Evolutionary conservation across 257 asterid genomes (phyloP).

Genomic region (Euphrasia confusa): DNA sequence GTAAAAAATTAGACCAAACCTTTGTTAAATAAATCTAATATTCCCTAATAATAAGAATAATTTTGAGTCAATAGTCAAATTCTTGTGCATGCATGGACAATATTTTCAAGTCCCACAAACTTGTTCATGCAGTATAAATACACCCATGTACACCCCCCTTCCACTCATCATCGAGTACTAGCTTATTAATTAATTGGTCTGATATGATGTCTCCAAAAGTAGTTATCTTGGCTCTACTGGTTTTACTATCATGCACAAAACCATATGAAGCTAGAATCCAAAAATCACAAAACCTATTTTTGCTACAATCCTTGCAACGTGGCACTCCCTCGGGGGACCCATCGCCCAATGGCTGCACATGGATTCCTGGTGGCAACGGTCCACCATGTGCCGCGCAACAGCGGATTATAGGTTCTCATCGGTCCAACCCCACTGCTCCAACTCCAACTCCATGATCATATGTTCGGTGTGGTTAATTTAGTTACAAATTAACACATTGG

Average conservation of each 20-base stretch:
- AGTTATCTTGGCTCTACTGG: not conserved
- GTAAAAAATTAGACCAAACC: no score
- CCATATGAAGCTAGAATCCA: not conserved
- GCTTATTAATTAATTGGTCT: not conserved
- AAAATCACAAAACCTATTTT: not conserved
- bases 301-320: not conserved
- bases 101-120: slow-evolving; percentile 3
- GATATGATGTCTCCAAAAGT: not conserved
- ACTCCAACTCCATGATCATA: no score
- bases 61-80: not conserved
- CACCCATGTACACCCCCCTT: not conserved
- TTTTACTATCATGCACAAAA: not conserved
- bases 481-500: no score
- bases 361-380: slow-evolving; percentile 20
- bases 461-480: no score
- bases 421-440: no score
- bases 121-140: not conserved
- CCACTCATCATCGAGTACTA: not conserved
- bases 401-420: no score
- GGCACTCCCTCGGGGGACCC: slow-evolving; percentile 13
- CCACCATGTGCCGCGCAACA: no score
- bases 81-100: not conserved
- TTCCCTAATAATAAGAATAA: not conserved
- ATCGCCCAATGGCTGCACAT: slow-evolving; percentile 21
- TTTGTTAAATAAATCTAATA: no score